phyloP scores from a whole-genome alignment of 345 rosid species.

The Alliaria petiolata region DNA sequence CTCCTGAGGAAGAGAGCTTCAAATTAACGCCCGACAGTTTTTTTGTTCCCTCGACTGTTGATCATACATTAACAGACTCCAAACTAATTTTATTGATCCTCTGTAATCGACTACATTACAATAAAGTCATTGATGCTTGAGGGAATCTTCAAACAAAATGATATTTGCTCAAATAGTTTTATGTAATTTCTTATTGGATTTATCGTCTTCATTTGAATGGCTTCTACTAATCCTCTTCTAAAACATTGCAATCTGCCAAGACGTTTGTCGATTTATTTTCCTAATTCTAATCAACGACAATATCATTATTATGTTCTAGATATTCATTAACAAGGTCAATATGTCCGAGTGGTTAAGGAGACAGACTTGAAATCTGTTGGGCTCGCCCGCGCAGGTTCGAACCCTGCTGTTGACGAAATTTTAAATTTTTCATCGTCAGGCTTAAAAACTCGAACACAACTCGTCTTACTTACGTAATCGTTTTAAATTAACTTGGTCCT shows the following conservation, averaged over 20 bases:
- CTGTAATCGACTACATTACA: background rate
- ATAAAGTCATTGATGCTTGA: background rate
- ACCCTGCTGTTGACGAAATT: slow-evolving; percentile 73
- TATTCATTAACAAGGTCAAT: slow-evolving; percentile 46
- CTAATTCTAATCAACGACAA: too few species aligned
- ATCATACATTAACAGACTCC: background rate
- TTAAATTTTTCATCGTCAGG: background rate
- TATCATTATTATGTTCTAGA: too few species aligned
- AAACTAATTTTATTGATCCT: background rate
- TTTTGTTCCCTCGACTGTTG: background rate
- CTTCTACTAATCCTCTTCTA: too few species aligned
- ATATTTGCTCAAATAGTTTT: background rate
- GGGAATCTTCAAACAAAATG: background rate
- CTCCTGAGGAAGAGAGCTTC: background rate
- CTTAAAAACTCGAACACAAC: background rate
- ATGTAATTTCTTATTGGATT: background rate
- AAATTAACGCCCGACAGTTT: background rate
- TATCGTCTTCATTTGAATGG: too few species aligned
- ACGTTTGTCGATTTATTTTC: too few species aligned
- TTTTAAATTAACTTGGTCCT: background rate
- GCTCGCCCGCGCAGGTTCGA: slow-evolving; percentile 90
- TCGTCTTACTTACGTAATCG: too few species aligned
- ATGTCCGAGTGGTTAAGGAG: slow-evolving; percentile 99
- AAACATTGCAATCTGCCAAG: too few species aligned
- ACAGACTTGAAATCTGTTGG: slow-evolving; percentile 94